Evolutionary conservation across 768 basidiomycete species (phyloP).

Genomic region (Boletus coccyginus): DNA sequence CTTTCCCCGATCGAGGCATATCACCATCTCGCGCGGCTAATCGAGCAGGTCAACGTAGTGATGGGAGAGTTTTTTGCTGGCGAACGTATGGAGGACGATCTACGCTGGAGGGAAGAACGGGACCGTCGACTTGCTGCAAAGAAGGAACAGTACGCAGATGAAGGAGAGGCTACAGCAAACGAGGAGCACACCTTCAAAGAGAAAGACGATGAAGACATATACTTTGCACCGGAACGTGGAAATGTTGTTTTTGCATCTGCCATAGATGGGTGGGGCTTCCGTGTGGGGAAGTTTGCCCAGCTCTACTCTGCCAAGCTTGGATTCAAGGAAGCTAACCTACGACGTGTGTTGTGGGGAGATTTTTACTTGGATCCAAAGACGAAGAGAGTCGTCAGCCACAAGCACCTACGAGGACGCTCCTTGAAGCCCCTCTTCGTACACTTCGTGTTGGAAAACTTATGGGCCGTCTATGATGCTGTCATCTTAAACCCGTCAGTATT

Average conservation of each 20-base stretch:
- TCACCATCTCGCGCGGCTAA: slow-evolving; percentile 87
- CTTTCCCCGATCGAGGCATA: slow-evolving; percentile 90
- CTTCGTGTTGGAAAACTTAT: slow-evolving; percentile 95
- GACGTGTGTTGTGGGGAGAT: slow-evolving; percentile 93
- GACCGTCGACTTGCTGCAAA: slow-evolving; percentile 77
- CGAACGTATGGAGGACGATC: slow-evolving; percentile 95
- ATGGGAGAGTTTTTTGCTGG: slow-evolving; percentile 96
- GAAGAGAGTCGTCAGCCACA: slow-evolving; percentile 87
- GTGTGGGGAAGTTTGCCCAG: slow-evolving; percentile 90
- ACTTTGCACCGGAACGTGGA: slow-evolving; percentile 93
- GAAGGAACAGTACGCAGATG: slow-evolving; percentile 66
- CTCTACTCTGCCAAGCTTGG: slow-evolving; percentile 88
- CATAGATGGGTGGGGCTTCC: slow-evolving; percentile 97
- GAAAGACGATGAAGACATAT: slow-evolving; percentile 96
- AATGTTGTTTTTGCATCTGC: slow-evolving; percentile 97
- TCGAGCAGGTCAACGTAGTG: slow-evolving; percentile 97
- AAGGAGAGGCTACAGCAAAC: slow-evolving; percentile 57
- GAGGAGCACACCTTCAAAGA: slow-evolving; percentile 79
- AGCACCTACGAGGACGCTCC: slow-evolving; percentile 81
- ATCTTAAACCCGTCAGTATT: slow-evolving; percentile 80
- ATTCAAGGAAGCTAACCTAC: slow-evolving; percentile 83
- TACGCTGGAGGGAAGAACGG: slow-evolving; percentile 90
- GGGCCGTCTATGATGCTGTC: slow-evolving; percentile 94
- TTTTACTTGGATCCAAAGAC: slow-evolving; percentile 96
- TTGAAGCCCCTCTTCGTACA: slow-evolving; percentile 97